These are phyloP conservation scores for Hymenoscyphus salicellus DNA, from an alignment of 2,329 filamentous ascomycete species.

Conservation along the genomic window DNA sequence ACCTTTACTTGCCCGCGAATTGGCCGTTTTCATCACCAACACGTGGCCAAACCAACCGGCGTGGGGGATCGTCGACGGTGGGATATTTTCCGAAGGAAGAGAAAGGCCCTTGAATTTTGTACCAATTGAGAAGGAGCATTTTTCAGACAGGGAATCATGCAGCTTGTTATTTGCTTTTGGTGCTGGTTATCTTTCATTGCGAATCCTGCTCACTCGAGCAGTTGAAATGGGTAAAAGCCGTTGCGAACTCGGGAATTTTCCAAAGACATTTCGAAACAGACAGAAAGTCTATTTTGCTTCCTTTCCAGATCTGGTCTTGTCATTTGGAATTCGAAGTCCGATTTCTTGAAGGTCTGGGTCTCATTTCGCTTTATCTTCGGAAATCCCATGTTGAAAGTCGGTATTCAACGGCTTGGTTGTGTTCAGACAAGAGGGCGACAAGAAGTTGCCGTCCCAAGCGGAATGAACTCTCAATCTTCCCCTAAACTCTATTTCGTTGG, in stretches of 20 bases:
- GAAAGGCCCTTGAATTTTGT: background rate
- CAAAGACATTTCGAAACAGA: background rate
- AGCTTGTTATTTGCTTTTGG: background rate
- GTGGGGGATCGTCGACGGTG: background rate
- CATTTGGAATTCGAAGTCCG: background rate
- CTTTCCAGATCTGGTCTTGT: background rate
- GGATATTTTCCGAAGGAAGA: constrained; percentile 1
- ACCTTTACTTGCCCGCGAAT: background rate
- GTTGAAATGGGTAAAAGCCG: background rate
- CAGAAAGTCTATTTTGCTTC: background rate
- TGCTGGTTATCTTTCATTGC: background rate
- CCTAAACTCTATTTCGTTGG: background rate
- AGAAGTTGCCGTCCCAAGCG: background rate
- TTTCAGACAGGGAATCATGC: background rate
- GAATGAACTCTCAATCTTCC: background rate
- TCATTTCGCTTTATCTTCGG: background rate
- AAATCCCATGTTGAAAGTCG: background rate
- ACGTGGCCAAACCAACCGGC: background rate
- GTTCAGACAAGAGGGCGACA: background rate
- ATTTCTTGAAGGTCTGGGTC: background rate
- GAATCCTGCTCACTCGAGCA: background rate
- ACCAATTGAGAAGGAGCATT: background rate
- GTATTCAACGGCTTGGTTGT: background rate
- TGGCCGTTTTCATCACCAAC: background rate
- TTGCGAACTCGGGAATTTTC: background rate